Percentiles rank a stretch among this genome's conserved stretches.
Conservation (phyloP, 352 stramenopile genomes). For the Globisporangium spiculum region DNA sequence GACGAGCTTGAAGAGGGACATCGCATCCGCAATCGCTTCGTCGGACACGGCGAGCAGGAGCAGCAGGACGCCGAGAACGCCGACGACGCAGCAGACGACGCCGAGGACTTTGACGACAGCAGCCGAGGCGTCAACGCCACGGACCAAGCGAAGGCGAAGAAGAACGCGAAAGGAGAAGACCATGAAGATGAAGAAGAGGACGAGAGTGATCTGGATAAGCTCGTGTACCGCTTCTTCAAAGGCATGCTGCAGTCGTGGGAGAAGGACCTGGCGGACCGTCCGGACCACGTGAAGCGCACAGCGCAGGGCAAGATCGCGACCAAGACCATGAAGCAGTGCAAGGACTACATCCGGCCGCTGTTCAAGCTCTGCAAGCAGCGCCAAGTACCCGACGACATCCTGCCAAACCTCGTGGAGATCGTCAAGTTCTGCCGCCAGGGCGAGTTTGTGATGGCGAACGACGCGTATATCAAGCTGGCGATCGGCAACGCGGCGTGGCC, state of each 20-base stretch:
- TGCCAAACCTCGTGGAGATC: conserved; percentile 91
- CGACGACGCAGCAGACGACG: conserved; percentile 47
- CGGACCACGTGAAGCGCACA: conserved; percentile 88
- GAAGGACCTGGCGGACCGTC: conserved; percentile 80
- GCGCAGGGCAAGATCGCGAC: conserved; percentile 92
- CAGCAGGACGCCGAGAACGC: conserved; percentile 26
- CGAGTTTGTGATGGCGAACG: conserved; percentile 95
- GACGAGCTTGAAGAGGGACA: conserved; percentile 73
- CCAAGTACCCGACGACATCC: conserved; percentile 86
- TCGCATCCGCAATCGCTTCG: conserved; percentile 75
- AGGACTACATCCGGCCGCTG: conserved; percentile 97
- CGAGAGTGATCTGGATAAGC: conserved; percentile 50
- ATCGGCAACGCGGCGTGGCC: conserved; percentile 98
- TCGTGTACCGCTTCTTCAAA: conserved; percentile 94
- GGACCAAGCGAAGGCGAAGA: not conserved
- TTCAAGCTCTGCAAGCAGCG: conserved; percentile 96
- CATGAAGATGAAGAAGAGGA: conserved; percentile 31
- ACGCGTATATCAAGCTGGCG: conserved; percentile 97
- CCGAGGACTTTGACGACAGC: conserved; percentile 30
- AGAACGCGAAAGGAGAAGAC: conserved; percentile 4
- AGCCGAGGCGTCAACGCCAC: conserved; percentile 9
- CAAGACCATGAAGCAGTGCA: conserved; percentile 98
- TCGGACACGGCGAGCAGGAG: conserved; percentile 26
- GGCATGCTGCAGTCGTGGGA: conserved; percentile 94
- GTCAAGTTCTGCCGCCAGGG: conserved; percentile 92